phyloP scores from a whole-genome alignment of 495 filamentous ascomycete genomes.

The Penicillium angulare region DNA sequence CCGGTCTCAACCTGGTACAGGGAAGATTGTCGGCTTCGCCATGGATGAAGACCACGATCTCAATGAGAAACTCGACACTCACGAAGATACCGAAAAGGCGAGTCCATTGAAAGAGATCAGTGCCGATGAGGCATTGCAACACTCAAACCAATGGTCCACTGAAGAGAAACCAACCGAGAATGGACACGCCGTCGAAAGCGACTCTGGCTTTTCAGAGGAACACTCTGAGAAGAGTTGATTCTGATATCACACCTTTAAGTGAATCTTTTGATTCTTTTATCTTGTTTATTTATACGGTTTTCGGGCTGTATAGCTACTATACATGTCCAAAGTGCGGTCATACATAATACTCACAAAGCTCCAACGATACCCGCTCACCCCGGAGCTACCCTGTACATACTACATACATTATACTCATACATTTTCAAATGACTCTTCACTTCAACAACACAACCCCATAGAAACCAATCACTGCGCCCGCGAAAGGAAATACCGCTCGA shows the following conservation, averaged over 20 bases:
- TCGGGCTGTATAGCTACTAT: neutral
- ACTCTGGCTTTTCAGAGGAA: slow-evolving; percentile 2
- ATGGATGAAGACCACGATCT: slow-evolving; percentile 41
- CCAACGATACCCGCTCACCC: slow-evolving; percentile 16
- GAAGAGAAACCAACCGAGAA: slow-evolving; percentile 28
- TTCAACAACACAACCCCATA: slow-evolving; percentile 17
- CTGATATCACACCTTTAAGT: neutral
- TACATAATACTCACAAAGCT: neutral
- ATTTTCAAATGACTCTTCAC: neutral
- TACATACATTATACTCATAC: neutral
- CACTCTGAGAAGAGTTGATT: neutral
- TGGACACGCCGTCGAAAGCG: slow-evolving; percentile 2
- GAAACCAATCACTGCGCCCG: slow-evolving; percentile 23
- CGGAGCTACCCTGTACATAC: slow-evolving; percentile 14
- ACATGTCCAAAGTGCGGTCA: neutral
- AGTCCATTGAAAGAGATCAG: slow-evolving; percentile 30
- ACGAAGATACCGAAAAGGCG: slow-evolving; percentile 9
- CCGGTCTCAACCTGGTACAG: slow-evolving; percentile 44
- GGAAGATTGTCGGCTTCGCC: slow-evolving; percentile 70
- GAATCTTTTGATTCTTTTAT: neutral
- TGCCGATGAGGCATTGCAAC: slow-evolving; percentile 34
- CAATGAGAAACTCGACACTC: neutral
- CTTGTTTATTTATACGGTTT: neutral
- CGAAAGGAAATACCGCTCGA: slow-evolving; percentile 16
- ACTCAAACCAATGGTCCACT: slow-evolving; percentile 39